These are phyloP conservation scores for Suillus placidus DNA, from an alignment of 768 basidiomycete genomes.

Conservation along the genomic window DNA sequence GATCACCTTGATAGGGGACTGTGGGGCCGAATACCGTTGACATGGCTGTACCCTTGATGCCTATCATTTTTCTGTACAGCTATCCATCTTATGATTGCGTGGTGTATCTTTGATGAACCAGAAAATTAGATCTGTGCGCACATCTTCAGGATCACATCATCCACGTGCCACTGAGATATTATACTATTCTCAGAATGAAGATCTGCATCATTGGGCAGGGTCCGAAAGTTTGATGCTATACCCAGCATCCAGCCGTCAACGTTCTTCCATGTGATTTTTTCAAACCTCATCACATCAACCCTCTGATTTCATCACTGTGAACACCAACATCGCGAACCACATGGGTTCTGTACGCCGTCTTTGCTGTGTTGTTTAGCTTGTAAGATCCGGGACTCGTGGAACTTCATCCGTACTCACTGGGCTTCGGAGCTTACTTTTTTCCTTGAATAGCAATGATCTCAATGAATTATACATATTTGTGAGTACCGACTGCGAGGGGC, in stretches of 20 bases:
- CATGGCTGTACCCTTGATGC: slow-evolving; percentile 6
- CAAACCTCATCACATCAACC: neutral
- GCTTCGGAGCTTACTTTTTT: neutral
- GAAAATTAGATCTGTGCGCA: slow-evolving; percentile 1
- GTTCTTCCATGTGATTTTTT: slow-evolving; percentile 6
- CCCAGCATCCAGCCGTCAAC: neutral
- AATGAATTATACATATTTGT: slow-evolving; percentile 9
- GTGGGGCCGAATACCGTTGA: slow-evolving; percentile 81
- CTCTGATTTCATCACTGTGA: neutral
- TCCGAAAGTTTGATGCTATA: neutral
- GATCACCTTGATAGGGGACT: slow-evolving; percentile 76
- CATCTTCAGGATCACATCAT: neutral
- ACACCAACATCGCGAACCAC: neutral
- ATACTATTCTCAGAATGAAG: neutral
- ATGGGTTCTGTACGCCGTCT: neutral
- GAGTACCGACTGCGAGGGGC: slow-evolving; percentile 10
- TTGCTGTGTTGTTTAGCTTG: slow-evolving; percentile 4
- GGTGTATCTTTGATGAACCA: neutral
- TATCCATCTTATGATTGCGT: slow-evolving; percentile 8
- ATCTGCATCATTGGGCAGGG: neutral
- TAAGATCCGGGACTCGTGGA: slow-evolving; percentile 4
- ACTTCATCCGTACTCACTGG: slow-evolving; percentile 1
- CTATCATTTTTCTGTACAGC: slow-evolving; percentile 6
- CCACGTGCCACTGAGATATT: neutral
- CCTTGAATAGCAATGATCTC: slow-evolving; percentile 4